Percentiles rank a stretch among this genome's conserved stretches.
Conservation (phyloP, 768 basidiomycete species). For the Calocybe cyanea region DNA sequence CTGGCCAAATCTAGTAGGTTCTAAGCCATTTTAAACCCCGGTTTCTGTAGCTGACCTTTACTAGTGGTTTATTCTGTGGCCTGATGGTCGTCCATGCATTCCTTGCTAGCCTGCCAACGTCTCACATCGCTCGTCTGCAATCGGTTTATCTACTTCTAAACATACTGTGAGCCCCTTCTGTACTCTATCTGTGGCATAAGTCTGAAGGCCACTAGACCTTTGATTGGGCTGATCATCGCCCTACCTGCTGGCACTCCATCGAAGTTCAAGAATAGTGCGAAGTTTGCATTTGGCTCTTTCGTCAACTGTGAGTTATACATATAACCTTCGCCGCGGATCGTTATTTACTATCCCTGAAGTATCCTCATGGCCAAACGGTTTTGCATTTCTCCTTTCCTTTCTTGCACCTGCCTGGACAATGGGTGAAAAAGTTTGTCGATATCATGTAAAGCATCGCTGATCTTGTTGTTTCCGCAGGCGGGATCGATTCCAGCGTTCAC, state of each 20-base stretch:
- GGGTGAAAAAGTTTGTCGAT: conserved; percentile 18
- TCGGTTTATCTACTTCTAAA: conserved; percentile 67
- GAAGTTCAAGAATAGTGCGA: conserved; percentile 55
- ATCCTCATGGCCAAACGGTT: conserved; percentile 55
- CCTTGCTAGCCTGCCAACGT: conserved; percentile 65
- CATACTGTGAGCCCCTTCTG: conserved; percentile 43
- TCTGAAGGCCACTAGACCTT: neutral
- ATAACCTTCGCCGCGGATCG: neutral
- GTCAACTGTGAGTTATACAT: conserved; percentile 40
- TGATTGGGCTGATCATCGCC: conserved; percentile 57
- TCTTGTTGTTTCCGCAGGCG: conserved; percentile 20
- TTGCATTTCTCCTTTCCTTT: conserved; percentile 47
- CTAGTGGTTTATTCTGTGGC: conserved; percentile 62
- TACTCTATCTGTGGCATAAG: neutral
- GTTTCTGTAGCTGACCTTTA: neutral
- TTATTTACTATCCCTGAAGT: conserved; percentile 27
- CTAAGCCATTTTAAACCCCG: neutral
- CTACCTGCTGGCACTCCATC: conserved; percentile 60
- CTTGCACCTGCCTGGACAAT: conserved; percentile 44
- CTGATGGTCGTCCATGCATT: conserved; percentile 59
- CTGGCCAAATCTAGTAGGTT: conserved; percentile 29
- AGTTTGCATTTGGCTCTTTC: conserved; percentile 60
- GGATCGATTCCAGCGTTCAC: conserved; percentile 56
- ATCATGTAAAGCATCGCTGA: neutral
- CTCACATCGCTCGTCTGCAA: conserved; percentile 63